These are phyloP conservation scores for Botrytis cinerea DNA, from an alignment of 2,329 filamentous ascomycete genomes.

Conservation along the genomic window DNA sequence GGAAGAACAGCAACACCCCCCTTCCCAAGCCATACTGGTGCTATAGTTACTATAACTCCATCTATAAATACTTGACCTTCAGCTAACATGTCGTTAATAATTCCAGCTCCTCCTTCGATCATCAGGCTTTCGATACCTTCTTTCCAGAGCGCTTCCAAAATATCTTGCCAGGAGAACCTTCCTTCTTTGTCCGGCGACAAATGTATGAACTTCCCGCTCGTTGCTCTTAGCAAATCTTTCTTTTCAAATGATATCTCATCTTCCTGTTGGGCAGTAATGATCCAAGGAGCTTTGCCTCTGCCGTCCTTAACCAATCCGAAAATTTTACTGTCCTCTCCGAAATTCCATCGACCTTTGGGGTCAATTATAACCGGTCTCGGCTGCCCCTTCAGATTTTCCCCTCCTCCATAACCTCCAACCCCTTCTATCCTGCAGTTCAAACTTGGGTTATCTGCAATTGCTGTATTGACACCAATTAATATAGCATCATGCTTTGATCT, in stretches of 20 bases:
- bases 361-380: conserved; percentile 44
- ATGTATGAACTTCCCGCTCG: conserved; percentile 28
- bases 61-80: conserved; percentile 64
- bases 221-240: conserved; percentile 14
- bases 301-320: conserved; percentile 64
- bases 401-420: conserved; percentile 45
- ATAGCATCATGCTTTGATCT: conserved; percentile 83
- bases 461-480: conserved; percentile 80
- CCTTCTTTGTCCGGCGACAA: conserved; percentile 1
- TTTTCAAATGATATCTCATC: background rate
- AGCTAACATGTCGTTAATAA: conserved; percentile 80
- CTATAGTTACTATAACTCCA: conserved; percentile 83
- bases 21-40: conserved; percentile 84
- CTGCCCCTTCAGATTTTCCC: conserved; percentile 46
- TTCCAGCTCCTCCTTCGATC: conserved; percentile 82
- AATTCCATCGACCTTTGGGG: conserved; percentile 18
- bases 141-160: background rate
- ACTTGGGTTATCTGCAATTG: conserved; percentile 79
- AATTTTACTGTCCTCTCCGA: conserved; percentile 53
- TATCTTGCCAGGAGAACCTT: conserved; percentile 5
- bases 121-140: conserved; percentile 69
- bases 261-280: conserved; percentile 52
- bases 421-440: conserved; percentile 73
- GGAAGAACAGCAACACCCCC: conserved; percentile 81
- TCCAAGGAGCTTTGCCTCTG: conserved; percentile 70